Percentiles rank a stretch among this genome's conserved stretches.
These are phyloP conservation scores for Wallemia mellicola DNA, from an alignment of 1,284 basidiomycete species.

Conservation along the genomic window DNA sequence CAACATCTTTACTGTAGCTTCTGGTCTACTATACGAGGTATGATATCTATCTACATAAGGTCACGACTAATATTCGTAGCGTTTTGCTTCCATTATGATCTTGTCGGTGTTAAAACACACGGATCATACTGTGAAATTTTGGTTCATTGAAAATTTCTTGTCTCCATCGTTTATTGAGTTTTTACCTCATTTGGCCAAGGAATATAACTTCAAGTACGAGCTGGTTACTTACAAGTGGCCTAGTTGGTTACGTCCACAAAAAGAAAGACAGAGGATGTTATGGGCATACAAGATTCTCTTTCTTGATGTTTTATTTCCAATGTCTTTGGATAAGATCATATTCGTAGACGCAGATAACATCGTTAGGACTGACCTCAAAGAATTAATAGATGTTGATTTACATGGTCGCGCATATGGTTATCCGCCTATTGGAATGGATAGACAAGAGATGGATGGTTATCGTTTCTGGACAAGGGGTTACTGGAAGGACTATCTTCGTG, in stretches of 20 bases:
- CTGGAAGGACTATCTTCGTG: constrained; percentile 58
- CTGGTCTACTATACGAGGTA: constrained; percentile 81
- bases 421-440: constrained; percentile 89
- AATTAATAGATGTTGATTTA: constrained; percentile 67
- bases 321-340: constrained; percentile 91
- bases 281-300: constrained; percentile 99
- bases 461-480: constrained; percentile 94
- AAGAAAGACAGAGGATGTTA: constrained; percentile 88
- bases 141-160: constrained; percentile 98
- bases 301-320: constrained; percentile 89
- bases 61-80: constrained; percentile 21
- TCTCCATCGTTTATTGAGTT: constrained; percentile 94
- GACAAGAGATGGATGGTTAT: constrained; percentile 83
- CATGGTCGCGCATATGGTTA: constrained; percentile 78
- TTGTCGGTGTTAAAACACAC: constrained; percentile 82
- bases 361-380: constrained; percentile 75
- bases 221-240: constrained; percentile 98
- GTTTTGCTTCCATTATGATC: constrained; percentile 95
- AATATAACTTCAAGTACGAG: constrained; percentile 83
- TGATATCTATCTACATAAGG: constrained; percentile 1
- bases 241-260: constrained; percentile 79
- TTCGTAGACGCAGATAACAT: constrained; percentile 97
- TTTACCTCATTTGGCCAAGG: constrained; percentile 62
- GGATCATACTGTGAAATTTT: constrained; percentile 79
- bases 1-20: constrained; percentile 96